Percentiles rank a stretch among this genome's conserved stretches.
Conservation (phyloP, 208 protist species). For the Crithidia mellificae region DNA sequence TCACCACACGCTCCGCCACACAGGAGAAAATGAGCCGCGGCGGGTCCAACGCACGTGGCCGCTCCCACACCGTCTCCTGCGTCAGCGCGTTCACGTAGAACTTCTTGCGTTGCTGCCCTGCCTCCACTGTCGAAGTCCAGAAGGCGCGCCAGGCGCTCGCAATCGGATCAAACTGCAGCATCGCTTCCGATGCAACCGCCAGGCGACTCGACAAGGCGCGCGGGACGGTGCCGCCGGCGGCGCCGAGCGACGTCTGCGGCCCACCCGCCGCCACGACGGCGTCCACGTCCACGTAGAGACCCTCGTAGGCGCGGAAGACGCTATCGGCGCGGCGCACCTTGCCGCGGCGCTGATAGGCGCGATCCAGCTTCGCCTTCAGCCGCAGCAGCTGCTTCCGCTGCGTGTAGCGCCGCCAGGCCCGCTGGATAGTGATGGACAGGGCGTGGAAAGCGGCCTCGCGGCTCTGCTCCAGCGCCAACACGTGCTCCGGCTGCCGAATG, state of each 20-base stretch:
- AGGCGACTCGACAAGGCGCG: slow-evolving; percentile 35
- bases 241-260: slow-evolving; percentile 9
- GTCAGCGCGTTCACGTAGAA: slow-evolving; percentile 60
- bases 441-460: slow-evolving; percentile 82
- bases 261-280: slow-evolving; percentile 28
- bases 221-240: slow-evolving; percentile 22
- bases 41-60: slow-evolving; percentile 36
- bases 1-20: slow-evolving; percentile 41
- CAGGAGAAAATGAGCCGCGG: slow-evolving; percentile 54
- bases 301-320: slow-evolving; percentile 77
- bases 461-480: slow-evolving; percentile 88
- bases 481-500: slow-evolving; percentile 90
- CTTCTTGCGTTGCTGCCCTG: slow-evolving; percentile 32
- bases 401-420: slow-evolving; percentile 75
- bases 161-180: slow-evolving; percentile 64
- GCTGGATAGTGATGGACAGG: slow-evolving; percentile 86
- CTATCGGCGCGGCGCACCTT: slow-evolving; percentile 77
- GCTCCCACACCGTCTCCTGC: slow-evolving; percentile 42
- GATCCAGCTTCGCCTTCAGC: slow-evolving; percentile 48
- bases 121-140: slow-evolving; percentile 36
- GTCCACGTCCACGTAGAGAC: slow-evolving; percentile 64
- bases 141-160: slow-evolving; percentile 63
- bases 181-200: slow-evolving; percentile 23
- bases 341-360: slow-evolving; percentile 41
- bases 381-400: slow-evolving; percentile 58